Conservation (phyloP, 495 filamentous ascomycete species). For the Hypoxylon rickii region DNA sequence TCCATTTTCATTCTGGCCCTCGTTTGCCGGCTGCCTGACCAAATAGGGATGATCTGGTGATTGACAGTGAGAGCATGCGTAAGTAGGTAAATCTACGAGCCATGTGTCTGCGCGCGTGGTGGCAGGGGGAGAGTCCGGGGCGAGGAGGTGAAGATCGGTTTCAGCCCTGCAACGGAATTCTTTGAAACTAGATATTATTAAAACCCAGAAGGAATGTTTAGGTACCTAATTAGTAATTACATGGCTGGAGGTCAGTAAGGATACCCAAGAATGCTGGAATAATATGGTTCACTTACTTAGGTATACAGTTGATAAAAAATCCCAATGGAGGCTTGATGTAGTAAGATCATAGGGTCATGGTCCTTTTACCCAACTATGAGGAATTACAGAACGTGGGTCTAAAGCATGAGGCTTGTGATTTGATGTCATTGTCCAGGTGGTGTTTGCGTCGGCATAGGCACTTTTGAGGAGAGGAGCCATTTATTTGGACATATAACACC, state of each 20-base stretch:
- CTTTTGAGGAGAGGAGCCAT: too few relatives aligned
- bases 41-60: too few relatives aligned
- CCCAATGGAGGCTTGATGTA: not conserved
- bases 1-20: not conserved
- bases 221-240: too few relatives aligned
- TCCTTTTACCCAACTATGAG: too few relatives aligned
- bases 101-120: slow-evolving; percentile 19
- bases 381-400: too few relatives aligned
- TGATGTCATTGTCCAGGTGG: too few relatives aligned
- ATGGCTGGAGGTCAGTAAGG: too few relatives aligned
- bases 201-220: not conserved
- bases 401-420: too few relatives aligned
- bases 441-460: too few relatives aligned
- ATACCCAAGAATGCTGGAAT: not conserved
- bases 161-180: slow-evolving; percentile 7
- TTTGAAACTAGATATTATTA: not conserved
- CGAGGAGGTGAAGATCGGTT: not conserved
- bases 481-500: too few relatives aligned
- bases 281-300: not conserved
- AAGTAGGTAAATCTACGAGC: not conserved
- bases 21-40: too few relatives aligned
- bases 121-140: slow-evolving; percentile 1
- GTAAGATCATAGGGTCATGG: slow-evolving; percentile 8
- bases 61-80: too few relatives aligned
- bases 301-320: not conserved